Conservation (phyloP, 345 rosid species). For the Hypericum androsaemum region DNA sequence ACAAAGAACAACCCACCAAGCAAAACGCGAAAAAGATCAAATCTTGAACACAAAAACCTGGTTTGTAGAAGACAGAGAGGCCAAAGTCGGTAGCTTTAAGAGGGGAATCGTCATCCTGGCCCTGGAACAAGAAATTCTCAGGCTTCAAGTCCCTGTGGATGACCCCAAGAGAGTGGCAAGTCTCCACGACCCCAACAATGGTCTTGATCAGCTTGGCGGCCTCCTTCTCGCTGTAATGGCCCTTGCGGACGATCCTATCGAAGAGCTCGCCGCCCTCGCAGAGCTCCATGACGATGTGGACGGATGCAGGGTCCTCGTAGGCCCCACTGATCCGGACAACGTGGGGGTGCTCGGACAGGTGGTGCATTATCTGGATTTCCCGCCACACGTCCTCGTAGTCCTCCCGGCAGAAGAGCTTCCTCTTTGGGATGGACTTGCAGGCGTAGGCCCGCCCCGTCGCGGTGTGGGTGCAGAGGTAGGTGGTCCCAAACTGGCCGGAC, state of each 20-base stretch:
- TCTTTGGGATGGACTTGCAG: constrained; percentile 73
- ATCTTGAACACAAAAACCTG: constrained; percentile 29
- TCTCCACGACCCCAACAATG: constrained; percentile 69
- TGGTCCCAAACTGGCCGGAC: constrained; percentile 73
- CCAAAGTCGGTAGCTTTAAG: constrained; percentile 81
- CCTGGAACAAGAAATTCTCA: constrained; percentile 59
- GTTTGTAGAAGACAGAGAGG: constrained; percentile 61
- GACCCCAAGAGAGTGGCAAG: constrained; percentile 72
- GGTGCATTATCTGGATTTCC: constrained; percentile 91
- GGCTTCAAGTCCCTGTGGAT: constrained; percentile 77
- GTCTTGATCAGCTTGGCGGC: constrained; percentile 67
- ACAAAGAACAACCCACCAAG: background rate
- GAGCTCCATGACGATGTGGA: constrained; percentile 77
- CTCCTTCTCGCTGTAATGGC: constrained; percentile 67
- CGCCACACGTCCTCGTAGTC: constrained; percentile 74
- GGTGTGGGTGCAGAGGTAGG: constrained; percentile 54
- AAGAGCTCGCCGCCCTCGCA: constrained; percentile 74
- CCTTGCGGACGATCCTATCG: constrained; percentile 57
- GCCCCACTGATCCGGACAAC: constrained; percentile 54
- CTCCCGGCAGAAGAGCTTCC: constrained; percentile 59
- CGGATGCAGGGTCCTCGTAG: constrained; percentile 38
- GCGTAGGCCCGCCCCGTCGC: constrained; percentile 38
- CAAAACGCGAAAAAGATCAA: background rate
- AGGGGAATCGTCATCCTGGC: constrained; percentile 59
- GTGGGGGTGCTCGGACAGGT: constrained; percentile 48